Evolutionary conservation across 1,284 basidiomycete genomes (phyloP).

Genomic region (Melampsora americana): DNA sequence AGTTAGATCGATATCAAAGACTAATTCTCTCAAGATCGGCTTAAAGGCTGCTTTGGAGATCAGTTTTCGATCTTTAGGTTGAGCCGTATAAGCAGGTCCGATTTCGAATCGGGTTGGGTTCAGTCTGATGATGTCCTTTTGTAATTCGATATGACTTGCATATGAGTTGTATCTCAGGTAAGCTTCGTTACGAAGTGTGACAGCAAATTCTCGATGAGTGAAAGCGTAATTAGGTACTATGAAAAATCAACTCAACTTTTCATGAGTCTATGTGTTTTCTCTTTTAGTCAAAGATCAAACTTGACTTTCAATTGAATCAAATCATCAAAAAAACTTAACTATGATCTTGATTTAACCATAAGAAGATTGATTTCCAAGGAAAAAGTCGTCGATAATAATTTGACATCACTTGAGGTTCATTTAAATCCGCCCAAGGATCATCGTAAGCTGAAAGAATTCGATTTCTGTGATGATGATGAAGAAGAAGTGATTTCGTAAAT

Average conservation of each 20-base stretch:
- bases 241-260: not conserved
- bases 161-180: conserved; percentile 96
- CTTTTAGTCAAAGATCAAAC: not conserved
- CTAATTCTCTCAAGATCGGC: conserved; percentile 82
- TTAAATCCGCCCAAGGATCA: conserved; percentile 53
- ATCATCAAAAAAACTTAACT: conserved; percentile 53
- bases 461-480: conserved; percentile 9
- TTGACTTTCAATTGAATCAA: not conserved
- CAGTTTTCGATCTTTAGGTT: conserved; percentile 89
- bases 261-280: no score
- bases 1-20: conserved; percentile 99
- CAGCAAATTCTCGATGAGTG: conserved; percentile 93
- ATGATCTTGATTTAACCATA: conserved; percentile 91
- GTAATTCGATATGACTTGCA: conserved; percentile 76
- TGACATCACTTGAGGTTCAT: conserved; percentile 68
- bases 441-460: conserved; percentile 13
- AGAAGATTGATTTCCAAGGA: conserved; percentile 88
- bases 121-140: conserved; percentile 76
- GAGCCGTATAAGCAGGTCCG: conserved; percentile 83
- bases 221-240: conserved; percentile 65
- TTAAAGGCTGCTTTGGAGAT: conserved; percentile 71
- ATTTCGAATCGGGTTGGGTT: conserved; percentile 94
- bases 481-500: no score
- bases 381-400: conserved; percentile 88
- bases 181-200: conserved; percentile 83